Base-by-base conservation (phyloP, 106 monocot genomes). In the Platanthera guangdongensis region DNA sequence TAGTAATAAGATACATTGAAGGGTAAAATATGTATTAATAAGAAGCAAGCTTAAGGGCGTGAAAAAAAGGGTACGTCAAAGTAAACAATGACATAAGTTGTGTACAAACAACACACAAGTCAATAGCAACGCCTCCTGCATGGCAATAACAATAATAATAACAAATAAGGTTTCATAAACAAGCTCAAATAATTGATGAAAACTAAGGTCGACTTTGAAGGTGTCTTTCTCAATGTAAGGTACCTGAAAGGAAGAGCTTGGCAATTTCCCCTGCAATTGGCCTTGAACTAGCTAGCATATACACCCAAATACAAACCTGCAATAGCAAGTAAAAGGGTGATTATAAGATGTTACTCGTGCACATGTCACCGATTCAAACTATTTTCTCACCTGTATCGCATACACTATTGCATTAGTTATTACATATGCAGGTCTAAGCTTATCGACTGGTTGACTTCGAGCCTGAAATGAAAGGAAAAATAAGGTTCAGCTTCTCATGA, bases 391-490 rank as follows among this genome's bases (percentile, higher is more conserved):
- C 92, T 95, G 95, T 81, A 88, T 78, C 3, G 71, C 39, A 73
- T 92, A 95, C 68, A 95, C 77, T 54, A 67, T 77, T 18, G 64
- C 84, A 82, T 93, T 93, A 25, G 91, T 80, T n/a, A 76, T 78
- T 28, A 85, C 67, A 78, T 92, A 93, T 30, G 89, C 69, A 77
- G 93, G 93, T 78, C 87, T 87, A 62, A 93, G 85, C 52, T 88
- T 86, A 74, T 82, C 79, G 51, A 75, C 84, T 4, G 89, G 78
- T 72, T 87, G 83, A 68, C 84, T 88, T 83, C 87, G 82, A 60
- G 95, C 92, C 92, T 95, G 82, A 50, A 80, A 81, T 13, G 76
- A 46, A 75, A 67, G 39, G 1, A 74, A 12, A 47, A 74, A 8
- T 49, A 19, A 54, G 12, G 46, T 46, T 8, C 6, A 32, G 32